phyloP scores from a whole-genome alignment of 495 filamentous ascomycete genomes.

The Xylaria telfairii region DNA sequence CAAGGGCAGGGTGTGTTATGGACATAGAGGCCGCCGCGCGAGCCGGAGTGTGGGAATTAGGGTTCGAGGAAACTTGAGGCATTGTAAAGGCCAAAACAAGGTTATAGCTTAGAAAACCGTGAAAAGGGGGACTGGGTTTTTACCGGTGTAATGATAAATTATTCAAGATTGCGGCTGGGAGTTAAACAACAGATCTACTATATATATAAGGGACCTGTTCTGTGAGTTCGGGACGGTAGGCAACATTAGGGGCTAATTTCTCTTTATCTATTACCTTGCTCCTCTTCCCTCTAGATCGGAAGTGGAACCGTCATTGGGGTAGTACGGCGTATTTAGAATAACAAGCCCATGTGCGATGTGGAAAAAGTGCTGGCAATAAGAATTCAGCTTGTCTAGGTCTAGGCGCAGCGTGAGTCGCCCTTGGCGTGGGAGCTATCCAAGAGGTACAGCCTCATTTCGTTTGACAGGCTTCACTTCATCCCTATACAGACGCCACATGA shows the following conservation, averaged over 20 bases:
- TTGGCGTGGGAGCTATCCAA: not conserved
- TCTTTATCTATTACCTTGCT: not conserved
- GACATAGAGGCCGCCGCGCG: slow-evolving; percentile 30
- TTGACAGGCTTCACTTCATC: not conserved
- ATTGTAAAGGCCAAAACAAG: not conserved
- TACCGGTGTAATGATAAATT: not conserved
- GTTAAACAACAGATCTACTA: not conserved
- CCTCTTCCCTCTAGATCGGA: not conserved
- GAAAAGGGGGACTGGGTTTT: not conserved
- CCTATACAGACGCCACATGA: not conserved
- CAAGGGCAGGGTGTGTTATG: slow-evolving; percentile 33
- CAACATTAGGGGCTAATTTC: not conserved
- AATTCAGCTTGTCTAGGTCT: not conserved
- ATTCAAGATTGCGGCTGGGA: not conserved
- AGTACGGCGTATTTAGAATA: not conserved
- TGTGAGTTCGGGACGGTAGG: not conserved
- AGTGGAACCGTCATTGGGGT: not conserved
- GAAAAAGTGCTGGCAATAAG: not conserved
- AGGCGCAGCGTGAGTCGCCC: not conserved
- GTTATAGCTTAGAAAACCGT: not conserved
- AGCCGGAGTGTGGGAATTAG: slow-evolving; percentile 17
- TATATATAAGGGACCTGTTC: not conserved
- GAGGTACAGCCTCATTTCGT: not conserved
- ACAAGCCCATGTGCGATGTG: not conserved
- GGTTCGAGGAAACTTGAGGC: not conserved